Evolutionary conservation across 1,139 yeast species (phyloP).

Genomic region (Saccharomyces hybrid): DNA sequence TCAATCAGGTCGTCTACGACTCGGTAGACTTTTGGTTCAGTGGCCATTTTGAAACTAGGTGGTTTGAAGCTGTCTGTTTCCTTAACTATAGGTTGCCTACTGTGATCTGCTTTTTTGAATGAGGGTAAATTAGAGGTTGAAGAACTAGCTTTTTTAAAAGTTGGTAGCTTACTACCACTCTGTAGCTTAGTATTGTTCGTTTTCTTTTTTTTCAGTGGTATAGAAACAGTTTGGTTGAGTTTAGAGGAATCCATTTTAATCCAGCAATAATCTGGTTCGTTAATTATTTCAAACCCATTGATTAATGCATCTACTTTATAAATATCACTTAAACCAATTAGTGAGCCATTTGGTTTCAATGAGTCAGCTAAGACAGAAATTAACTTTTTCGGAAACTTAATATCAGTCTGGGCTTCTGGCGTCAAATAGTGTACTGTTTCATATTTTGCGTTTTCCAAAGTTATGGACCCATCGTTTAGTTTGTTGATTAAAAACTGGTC

Average conservation of each 20-base stretch:
- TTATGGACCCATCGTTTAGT: conserved; percentile 51
- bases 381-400: conserved; percentile 27
- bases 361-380: conserved; percentile 20
- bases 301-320: conserved; percentile 30
- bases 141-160: conserved; percentile 8
- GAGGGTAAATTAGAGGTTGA: conserved; percentile 1
- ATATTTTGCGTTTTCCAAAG: conserved; percentile 40
- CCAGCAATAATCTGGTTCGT: conserved; percentile 22
- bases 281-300: conserved; percentile 25
- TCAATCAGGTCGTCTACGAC: conserved; percentile 6
- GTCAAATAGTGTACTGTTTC: conserved; percentile 50
- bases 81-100: conserved; percentile 6
- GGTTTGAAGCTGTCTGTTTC: conserved; percentile 4
- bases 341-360: conserved; percentile 20
- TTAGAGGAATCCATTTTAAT: conserved; percentile 13
- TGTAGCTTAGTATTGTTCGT: neutral
- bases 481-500: conserved; percentile 52
- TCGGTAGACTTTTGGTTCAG: neutral
- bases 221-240: conserved; percentile 5
- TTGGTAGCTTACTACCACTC: conserved; percentile 6
- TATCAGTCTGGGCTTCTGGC: conserved; percentile 39
- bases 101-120: conserved; percentile 1
- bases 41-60: conserved; percentile 9
- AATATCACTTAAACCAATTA: conserved; percentile 26
- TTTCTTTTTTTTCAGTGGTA: conserved; percentile 11